Evolutionary conservation across 495 filamentous ascomycete species (phyloP).

Genomic region (Aspergillus ellipticus): DNA sequence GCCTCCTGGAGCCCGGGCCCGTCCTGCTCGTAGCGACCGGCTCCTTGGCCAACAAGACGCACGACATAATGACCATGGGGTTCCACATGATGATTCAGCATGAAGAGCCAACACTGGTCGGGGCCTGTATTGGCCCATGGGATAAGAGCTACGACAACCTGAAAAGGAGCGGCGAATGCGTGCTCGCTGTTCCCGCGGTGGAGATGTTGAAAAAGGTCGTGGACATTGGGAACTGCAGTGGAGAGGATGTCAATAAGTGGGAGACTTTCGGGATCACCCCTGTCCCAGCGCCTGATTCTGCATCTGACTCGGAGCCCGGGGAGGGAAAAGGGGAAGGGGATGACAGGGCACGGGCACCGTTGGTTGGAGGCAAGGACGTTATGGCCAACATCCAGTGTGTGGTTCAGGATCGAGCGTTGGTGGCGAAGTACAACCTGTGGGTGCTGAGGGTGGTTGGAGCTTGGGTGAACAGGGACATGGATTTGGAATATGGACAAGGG

Average conservation of each 20-base stretch:
- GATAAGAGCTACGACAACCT: not conserved
- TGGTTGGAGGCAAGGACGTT: not conserved
- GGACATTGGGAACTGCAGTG: slow-evolving; percentile 4
- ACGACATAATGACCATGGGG: slow-evolving; percentile 3
- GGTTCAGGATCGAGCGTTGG: slow-evolving; percentile 1
- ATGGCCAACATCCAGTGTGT: slow-evolving; percentile 2
- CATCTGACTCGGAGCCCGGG: not conserved
- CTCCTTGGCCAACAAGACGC: not conserved
- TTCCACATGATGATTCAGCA: slow-evolving; percentile 6
- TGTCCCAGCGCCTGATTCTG: not conserved
- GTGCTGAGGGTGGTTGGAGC: not conserved
- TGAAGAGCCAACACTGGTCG: slow-evolving; percentile 2
- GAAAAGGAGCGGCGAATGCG: not conserved
- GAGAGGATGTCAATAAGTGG: slow-evolving; percentile 1
- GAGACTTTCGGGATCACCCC: not conserved
- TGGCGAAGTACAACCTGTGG: slow-evolving; percentile 2
- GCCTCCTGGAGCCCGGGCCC: not conserved
- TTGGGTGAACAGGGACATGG: not conserved
- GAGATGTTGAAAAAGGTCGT: slow-evolving; percentile 1
- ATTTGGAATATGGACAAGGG: not conserved
- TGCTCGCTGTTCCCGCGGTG: not conserved
- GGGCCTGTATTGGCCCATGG: slow-evolving; percentile 1
- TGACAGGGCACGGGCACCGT: not conserved
- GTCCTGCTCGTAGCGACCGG: not conserved
- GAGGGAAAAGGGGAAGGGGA: not conserved